Conservation (phyloP, 495 filamentous ascomycete genomes). For the Stereocaulon alpinum region DNA sequence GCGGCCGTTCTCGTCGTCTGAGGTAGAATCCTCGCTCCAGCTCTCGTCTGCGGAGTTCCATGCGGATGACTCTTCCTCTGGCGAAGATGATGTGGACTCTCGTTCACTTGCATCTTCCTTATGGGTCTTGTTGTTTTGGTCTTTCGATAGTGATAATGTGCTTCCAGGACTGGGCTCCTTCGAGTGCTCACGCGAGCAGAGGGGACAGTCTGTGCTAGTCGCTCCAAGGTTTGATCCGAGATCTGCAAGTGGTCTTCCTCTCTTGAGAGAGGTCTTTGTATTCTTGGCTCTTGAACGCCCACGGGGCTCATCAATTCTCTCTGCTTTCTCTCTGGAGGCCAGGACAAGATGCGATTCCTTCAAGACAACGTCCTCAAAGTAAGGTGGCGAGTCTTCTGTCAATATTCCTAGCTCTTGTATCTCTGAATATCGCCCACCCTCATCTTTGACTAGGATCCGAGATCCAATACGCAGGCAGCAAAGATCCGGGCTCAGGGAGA, state of each 20-base stretch:
- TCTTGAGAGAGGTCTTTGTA: no score
- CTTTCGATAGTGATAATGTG: not conserved
- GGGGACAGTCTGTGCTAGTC: not conserved
- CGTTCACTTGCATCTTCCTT: not conserved
- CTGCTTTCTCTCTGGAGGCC: not conserved
- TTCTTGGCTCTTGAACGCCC: no score
- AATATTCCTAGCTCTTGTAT: not conserved
- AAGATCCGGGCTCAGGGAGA: constrained; percentile 1
- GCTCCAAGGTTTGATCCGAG: not conserved
- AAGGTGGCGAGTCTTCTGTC: not conserved
- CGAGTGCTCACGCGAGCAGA: not conserved
- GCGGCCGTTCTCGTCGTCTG: not conserved
- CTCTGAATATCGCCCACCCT: not conserved
- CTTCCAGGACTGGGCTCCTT: not conserved
- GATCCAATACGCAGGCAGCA: constrained; percentile 1
- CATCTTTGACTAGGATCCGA: not conserved
- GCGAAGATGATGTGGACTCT: not conserved
- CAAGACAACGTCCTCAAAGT: not conserved
- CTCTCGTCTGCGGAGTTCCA: constrained; percentile 11
- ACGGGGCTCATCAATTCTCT: not conserved
- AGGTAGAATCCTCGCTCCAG: constrained; percentile 13
- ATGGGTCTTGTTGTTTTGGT: not conserved
- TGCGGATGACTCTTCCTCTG: not conserved
- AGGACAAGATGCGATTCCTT: not conserved
- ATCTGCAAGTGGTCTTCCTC: not conserved